These are phyloP conservation scores for Dipteronia dyeriana DNA, from an alignment of 345 rosid genomes.

Conservation along the genomic window DNA sequence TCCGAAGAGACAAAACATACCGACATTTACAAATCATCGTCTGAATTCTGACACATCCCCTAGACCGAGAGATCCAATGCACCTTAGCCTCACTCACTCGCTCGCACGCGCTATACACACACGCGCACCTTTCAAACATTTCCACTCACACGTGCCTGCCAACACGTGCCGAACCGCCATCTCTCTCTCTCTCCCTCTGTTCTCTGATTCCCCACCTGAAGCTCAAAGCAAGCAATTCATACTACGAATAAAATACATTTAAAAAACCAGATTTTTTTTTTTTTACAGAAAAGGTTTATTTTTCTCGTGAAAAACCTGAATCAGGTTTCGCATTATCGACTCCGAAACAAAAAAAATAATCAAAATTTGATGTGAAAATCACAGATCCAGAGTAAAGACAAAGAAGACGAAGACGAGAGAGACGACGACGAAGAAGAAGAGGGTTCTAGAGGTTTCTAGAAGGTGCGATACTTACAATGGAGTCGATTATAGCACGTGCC, in stretches of 20 bases:
- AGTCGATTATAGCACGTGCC: conserved; percentile 92
- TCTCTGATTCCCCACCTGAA: conserved; percentile 32
- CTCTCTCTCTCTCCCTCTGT: conserved; percentile 12
- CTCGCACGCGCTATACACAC: conserved; percentile 7
- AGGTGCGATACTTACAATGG: conserved; percentile 49
- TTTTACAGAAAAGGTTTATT: background rate
- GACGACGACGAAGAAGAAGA: background rate
- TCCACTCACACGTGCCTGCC: conserved; percentile 22
- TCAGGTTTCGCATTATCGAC: conserved; percentile 29
- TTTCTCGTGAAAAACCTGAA: conserved; percentile 22
- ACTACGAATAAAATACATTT: background rate
- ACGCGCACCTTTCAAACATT: background rate
- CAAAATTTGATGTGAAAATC: conserved; percentile 25
- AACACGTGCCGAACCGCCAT: conserved; percentile 6
- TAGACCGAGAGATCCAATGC: background rate
- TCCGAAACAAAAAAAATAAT: background rate
- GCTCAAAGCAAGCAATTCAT: background rate
- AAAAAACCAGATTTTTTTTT: background rate
- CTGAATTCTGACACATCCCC: conserved; percentile 24
- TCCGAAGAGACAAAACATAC: background rate
- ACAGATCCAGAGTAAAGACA: background rate
- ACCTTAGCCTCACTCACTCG: background rate
- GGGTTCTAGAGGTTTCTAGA: conserved; percentile 8
- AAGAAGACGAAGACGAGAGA: background rate
- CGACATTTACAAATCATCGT: conserved; percentile 29